Evolutionary conservation across 2,329 filamentous ascomycete species (phyloP).

Genomic region (Immersiporthe knoxdaviesiana): DNA sequence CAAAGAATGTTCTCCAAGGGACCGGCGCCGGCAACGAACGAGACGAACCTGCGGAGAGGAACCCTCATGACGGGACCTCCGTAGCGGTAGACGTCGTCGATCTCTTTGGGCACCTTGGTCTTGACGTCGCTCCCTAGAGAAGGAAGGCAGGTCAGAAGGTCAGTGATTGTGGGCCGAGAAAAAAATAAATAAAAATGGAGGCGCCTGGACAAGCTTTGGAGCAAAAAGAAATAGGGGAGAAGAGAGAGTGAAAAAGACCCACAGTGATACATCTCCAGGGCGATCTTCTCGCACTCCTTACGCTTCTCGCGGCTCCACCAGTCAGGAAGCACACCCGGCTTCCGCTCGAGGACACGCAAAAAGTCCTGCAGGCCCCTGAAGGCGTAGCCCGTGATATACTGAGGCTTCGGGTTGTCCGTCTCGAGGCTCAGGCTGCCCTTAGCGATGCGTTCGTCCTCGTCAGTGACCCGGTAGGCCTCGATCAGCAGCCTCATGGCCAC

Average conservation of each 20-base stretch:
- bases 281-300: background rate
- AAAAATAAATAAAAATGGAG: too few relatives aligned
- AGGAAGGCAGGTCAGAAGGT: background rate
- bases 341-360: background rate
- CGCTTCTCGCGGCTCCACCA: constrained; percentile 8
- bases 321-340: background rate
- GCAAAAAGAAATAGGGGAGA: background rate
- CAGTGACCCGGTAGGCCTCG: constrained; percentile 6
- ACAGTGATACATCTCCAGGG: constrained; percentile 1
- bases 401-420: background rate
- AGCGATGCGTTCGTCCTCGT: constrained; percentile 6
- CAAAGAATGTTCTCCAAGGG: background rate
- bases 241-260: background rate
- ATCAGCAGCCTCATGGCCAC: constrained; percentile 5
- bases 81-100: background rate
- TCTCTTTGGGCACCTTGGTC: constrained; percentile 6
- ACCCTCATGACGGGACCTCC: background rate
- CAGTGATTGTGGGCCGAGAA: background rate
- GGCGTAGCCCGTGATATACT: constrained; percentile 8
- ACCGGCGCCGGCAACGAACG: background rate
- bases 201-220: background rate
- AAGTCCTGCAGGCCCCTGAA: background rate
- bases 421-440: constrained; percentile 7
- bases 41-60: constrained; percentile 1
- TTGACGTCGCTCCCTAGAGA: background rate